Percentiles rank a stretch among this genome's conserved stretches.
Conservation (phyloP, 331 rosid genomes). For the Quercus lobata region DNA sequence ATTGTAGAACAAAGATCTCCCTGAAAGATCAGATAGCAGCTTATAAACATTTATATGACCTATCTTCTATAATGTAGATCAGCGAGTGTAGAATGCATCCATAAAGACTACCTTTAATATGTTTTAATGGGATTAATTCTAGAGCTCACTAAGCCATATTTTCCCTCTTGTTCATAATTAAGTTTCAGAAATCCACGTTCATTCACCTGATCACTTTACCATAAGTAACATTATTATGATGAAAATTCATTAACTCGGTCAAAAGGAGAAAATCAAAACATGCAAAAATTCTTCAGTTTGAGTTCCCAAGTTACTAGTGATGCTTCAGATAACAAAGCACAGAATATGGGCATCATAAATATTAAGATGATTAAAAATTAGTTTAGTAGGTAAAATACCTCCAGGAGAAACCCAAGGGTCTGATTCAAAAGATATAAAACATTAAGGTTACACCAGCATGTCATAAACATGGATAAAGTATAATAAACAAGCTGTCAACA, state of each 20-base stretch:
- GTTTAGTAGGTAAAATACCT: slow-evolving; percentile 5
- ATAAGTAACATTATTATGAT: not conserved
- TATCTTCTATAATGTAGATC: not conserved
- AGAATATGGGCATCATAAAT: slow-evolving; percentile 2
- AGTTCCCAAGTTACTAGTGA: slow-evolving; percentile 3
- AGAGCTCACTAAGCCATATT: slow-evolving; percentile 17
- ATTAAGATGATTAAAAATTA: slow-evolving; percentile 11
- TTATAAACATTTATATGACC: not conserved
- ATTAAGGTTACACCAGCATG: slow-evolving; percentile 37
- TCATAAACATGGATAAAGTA: slow-evolving; percentile 35
- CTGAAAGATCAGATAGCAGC: not conserved
- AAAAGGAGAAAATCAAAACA: slow-evolving; percentile 15
- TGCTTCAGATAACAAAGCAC: slow-evolving; percentile 17
- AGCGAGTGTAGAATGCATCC: slow-evolving; percentile 15
- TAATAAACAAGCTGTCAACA: slow-evolving; percentile 29
- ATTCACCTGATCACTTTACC: not conserved
- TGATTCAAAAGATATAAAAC: slow-evolving; percentile 22
- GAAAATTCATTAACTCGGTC: slow-evolving; percentile 3
- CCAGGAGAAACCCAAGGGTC: slow-evolving; percentile 13
- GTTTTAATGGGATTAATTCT: slow-evolving; percentile 17
- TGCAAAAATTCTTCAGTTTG: slow-evolving; percentile 5
- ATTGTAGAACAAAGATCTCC: not conserved
- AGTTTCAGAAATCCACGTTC: not conserved
- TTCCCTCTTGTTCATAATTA: slow-evolving; percentile 12
- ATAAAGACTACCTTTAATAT: slow-evolving; percentile 12